phyloP scores from a whole-genome alignment of 2,329 filamentous ascomycete genomes.

The Ophiostoma ips region DNA sequence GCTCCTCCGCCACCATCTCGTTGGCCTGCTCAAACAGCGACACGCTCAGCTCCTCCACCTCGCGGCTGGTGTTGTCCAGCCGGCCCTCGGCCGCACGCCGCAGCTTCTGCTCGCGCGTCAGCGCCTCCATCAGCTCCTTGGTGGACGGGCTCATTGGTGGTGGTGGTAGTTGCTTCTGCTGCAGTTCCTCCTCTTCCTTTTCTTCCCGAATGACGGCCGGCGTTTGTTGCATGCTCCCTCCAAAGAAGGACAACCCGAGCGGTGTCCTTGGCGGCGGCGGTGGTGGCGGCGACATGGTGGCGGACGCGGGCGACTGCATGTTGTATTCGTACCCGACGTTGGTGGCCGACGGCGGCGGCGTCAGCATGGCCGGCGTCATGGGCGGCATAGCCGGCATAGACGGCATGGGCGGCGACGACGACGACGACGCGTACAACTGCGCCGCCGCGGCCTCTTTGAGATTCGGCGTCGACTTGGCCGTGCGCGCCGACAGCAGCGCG shows the following conservation, averaged over 20 bases:
- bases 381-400: no score
- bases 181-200: no score
- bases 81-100: constrained; percentile 56
- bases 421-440: no score
- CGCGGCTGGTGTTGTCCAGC: constrained; percentile 50
- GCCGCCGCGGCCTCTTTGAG: constrained; percentile 15
- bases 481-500: constrained; percentile 27
- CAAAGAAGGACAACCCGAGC: not conserved
- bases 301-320: no score
- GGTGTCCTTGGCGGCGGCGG: constrained; percentile 4
- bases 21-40: constrained; percentile 72
- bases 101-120: constrained; percentile 52
- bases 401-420: no score
- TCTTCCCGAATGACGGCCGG: no score
- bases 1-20: constrained; percentile 71
- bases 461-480: constrained; percentile 31
- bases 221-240: not conserved
- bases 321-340: constrained; percentile 5
- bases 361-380: not conserved
- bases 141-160: constrained; percentile 14
- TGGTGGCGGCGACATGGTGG: constrained; percentile 1
- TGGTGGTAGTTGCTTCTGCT: not conserved
- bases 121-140: constrained; percentile 45
- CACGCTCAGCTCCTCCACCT: constrained; percentile 67
- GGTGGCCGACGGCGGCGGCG: constrained; percentile 7